A percentile compares a stretch with the other conserved stretches of the same genome.
Conservation (phyloP, 768 basidiomycete genomes). For the Lactarius akahatsu region DNA sequence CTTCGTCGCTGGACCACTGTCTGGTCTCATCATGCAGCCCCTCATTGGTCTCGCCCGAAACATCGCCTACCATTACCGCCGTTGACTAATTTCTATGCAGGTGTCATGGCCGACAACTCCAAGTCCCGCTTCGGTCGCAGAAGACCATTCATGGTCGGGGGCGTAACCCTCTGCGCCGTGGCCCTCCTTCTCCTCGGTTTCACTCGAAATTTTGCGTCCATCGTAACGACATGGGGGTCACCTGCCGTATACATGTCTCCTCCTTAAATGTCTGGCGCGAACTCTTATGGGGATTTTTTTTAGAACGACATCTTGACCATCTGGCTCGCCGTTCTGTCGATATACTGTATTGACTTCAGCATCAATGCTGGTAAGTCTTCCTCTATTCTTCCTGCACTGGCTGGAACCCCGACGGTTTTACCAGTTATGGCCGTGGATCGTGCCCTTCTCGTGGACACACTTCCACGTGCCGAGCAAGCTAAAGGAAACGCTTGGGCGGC, state of each 20-base stretch:
- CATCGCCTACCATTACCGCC: neutral
- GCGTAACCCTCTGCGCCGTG: slow-evolving; percentile 60
- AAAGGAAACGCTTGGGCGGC: slow-evolving; percentile 94
- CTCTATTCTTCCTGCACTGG: slow-evolving; percentile 29
- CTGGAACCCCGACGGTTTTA: slow-evolving; percentile 35
- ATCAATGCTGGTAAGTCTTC: slow-evolving; percentile 49
- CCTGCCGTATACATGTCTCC: slow-evolving; percentile 35
- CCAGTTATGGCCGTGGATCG: slow-evolving; percentile 88
- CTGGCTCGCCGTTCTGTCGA: slow-evolving; percentile 69
- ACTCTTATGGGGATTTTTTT: slow-evolving; percentile 26
- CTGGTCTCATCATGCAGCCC: slow-evolving; percentile 89
- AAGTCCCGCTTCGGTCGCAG: slow-evolving; percentile 82
- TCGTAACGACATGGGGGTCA: slow-evolving; percentile 41
- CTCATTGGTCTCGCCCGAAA: slow-evolving; percentile 59
- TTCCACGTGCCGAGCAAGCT: slow-evolving; percentile 74
- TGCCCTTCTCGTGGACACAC: slow-evolving; percentile 82
- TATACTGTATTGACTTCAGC: slow-evolving; percentile 67
- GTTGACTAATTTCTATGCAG: slow-evolving; percentile 30
- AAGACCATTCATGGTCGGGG: slow-evolving; percentile 80
- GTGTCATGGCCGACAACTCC: slow-evolving; percentile 78
- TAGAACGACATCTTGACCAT: slow-evolving; percentile 71
- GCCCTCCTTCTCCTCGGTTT: slow-evolving; percentile 85
- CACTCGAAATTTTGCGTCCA: slow-evolving; percentile 62
- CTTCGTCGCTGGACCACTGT: slow-evolving; percentile 89
- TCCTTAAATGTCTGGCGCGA: neutral